These are phyloP conservation scores for Abrus precatorius DNA, from an alignment of 306 rosid genomes.

Conservation along the genomic window DNA sequence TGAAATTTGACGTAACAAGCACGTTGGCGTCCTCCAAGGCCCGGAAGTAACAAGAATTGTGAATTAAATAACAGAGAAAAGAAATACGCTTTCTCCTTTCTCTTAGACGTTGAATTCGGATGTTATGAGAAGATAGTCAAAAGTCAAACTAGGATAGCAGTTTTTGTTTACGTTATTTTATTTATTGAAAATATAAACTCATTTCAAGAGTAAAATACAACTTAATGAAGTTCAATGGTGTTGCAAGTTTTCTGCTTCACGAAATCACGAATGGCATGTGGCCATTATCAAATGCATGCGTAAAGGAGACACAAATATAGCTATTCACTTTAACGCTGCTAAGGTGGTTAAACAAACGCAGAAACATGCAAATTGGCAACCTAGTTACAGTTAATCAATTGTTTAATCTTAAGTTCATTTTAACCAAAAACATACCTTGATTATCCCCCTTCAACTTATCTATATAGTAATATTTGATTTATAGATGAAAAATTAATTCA, in stretches of 20 bases:
- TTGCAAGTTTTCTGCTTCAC: conserved; percentile 21
- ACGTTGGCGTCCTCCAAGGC: conserved; percentile 46
- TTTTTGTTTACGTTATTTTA: background rate
- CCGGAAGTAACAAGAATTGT: conserved; percentile 24
- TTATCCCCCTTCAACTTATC: too few species aligned
- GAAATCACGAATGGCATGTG: conserved; percentile 43
- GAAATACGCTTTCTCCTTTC: background rate
- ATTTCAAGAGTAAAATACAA: conserved; percentile 18
- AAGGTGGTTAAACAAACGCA: background rate
- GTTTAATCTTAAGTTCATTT: background rate
- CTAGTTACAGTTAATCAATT: background rate
- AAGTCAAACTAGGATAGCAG: conserved; percentile 41
- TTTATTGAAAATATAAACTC: background rate
- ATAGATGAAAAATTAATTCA: too few species aligned
- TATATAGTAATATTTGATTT: too few species aligned
- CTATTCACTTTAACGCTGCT: background rate
- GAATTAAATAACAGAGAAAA: conserved; percentile 28
- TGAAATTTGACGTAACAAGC: conserved; percentile 64
- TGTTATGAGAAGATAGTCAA: conserved; percentile 26
- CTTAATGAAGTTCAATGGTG: background rate
- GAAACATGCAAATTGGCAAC: background rate
- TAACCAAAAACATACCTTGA: background rate
- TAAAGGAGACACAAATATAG: background rate
- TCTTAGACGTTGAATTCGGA: conserved; percentile 21
- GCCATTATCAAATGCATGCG: conserved; percentile 11